Evolutionary conservation across 2,329 filamentous ascomycete species (phyloP).

Genomic region (Leptographium radiaticola): DNA sequence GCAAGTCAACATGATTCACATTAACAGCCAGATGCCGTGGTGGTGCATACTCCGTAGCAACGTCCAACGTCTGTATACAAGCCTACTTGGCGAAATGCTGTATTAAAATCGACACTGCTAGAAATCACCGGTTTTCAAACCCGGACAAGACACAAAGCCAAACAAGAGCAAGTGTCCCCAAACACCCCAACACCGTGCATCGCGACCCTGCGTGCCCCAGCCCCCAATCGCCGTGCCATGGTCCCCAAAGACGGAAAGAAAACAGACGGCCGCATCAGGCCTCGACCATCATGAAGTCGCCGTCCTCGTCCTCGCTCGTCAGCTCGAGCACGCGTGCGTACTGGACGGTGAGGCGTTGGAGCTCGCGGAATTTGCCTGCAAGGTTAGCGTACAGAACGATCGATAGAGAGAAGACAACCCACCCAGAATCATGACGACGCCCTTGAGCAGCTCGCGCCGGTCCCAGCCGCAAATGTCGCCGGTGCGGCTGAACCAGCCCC

Average conservation of each 20-base stretch:
- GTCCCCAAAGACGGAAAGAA: neutral
- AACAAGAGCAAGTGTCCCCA: no score
- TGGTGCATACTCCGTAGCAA: no score
- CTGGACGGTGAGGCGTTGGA: slow-evolving; percentile 88
- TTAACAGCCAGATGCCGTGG: no score
- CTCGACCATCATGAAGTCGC: slow-evolving; percentile 11
- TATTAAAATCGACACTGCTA: no score
- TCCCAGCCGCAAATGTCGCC: slow-evolving; percentile 84
- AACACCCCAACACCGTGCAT: neutral
- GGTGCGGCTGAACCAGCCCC: slow-evolving; percentile 51
- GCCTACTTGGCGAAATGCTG: no score
- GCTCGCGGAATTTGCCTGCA: slow-evolving; percentile 82
- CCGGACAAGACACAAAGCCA: no score
- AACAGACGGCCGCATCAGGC: neutral
- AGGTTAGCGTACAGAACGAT: slow-evolving; percentile 17
- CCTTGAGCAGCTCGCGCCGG: slow-evolving; percentile 72
- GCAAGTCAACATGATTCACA: no score
- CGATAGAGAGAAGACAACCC: slow-evolving; percentile 23
- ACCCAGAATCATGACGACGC: slow-evolving; percentile 88
- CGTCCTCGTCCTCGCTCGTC: slow-evolving; percentile 30
- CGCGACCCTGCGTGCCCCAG: no score
- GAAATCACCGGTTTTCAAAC: no score
- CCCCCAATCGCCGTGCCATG: no score
- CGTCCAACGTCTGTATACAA: no score
- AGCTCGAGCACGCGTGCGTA: slow-evolving; percentile 75